Conservation (phyloP, 257 asterid species). For the Penstemon eatonii region DNA sequence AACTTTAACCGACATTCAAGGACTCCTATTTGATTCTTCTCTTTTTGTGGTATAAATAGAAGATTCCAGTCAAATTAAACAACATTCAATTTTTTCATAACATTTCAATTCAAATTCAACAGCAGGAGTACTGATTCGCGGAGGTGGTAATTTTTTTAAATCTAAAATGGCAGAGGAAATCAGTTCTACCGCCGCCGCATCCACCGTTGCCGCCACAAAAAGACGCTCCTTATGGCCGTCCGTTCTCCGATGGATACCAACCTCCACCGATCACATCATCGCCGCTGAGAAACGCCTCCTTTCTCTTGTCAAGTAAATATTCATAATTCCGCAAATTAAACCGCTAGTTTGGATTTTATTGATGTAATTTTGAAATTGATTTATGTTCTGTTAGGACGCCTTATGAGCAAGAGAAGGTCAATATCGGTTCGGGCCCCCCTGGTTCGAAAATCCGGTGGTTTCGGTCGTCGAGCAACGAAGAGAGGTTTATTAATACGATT, state of each 20-base stretch:
- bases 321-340: not conserved
- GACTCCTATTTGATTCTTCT: no score
- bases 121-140: conserved; percentile 44
- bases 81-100: not conserved
- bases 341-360: not conserved
- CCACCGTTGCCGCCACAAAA: conserved; percentile 32
- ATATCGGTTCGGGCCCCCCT: no score
- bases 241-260: conserved; percentile 81
- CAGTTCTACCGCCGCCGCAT: conserved; percentile 36
- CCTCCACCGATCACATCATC: conserved; percentile 89
- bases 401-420: no score
- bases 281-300: conserved; percentile 89
- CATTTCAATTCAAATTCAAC: not conserved
- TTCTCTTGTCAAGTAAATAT: conserved; percentile 53
- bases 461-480: no score
- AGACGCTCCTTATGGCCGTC: conserved; percentile 66
- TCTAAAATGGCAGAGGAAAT: conserved; percentile 66
- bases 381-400: no score
- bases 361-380: no score
- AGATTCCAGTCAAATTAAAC: no score
- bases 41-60: no score
- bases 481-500: no score
- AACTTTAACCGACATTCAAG: no score
- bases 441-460: no score
- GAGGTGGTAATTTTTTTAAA: conserved; percentile 25